phyloP scores from a whole-genome alignment of 2,329 filamentous ascomycete genomes.

The Cladosporium phlei region DNA sequence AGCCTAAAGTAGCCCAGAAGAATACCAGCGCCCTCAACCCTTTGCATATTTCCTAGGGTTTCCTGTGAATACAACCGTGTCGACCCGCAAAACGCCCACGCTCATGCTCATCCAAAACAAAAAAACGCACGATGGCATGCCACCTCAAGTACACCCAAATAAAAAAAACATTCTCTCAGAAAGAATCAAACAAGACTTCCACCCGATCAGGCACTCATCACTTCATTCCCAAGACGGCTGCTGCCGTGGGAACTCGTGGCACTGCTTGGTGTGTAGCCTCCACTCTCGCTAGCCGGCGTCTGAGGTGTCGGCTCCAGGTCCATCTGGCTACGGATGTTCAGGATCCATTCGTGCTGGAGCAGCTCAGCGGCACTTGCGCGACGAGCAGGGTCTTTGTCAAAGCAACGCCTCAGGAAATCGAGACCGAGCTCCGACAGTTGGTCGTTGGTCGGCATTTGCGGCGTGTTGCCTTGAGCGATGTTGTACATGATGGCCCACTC shows the following conservation, averaged over 20 bases:
- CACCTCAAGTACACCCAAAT: too few species aligned
- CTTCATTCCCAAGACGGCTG: background rate
- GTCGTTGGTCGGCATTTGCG: constrained; percentile 73
- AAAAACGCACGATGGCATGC: too few species aligned
- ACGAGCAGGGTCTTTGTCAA: constrained; percentile 74
- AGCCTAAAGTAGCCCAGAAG: too few species aligned
- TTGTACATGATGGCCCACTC: constrained; percentile 99
- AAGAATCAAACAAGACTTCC: background rate
- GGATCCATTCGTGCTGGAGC: constrained; percentile 87
- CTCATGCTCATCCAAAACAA: background rate
- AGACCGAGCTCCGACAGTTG: constrained; percentile 81
- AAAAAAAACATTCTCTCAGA: background rate
- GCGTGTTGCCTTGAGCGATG: constrained; percentile 93
- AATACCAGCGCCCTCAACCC: too few species aligned
- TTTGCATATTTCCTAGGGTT: too few species aligned
- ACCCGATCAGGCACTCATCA: background rate
- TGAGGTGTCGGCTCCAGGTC: constrained; percentile 45
- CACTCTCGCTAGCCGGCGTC: constrained; percentile 32
- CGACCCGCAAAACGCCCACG: constrained; percentile 1
- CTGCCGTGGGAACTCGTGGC: constrained; percentile 2
- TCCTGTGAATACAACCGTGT: too few species aligned
- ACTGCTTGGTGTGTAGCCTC: constrained; percentile 6
- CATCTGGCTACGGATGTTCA: constrained; percentile 43
- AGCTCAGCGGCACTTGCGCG: constrained; percentile 81
- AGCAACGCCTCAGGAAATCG: constrained; percentile 84